phyloP scores from a whole-genome alignment of 441 rosid species.

The Biscutella laevigata region DNA sequence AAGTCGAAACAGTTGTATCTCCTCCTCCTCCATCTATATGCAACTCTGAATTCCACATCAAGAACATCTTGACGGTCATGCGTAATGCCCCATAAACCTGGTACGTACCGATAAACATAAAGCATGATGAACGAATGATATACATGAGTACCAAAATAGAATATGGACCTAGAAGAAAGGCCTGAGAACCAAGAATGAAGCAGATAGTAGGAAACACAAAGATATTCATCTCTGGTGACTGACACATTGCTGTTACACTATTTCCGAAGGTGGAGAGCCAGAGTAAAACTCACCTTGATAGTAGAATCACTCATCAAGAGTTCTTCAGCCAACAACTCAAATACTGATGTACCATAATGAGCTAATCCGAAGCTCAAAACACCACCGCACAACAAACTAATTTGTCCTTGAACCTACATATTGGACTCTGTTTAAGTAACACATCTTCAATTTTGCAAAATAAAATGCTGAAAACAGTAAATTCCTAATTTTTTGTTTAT shows the following conservation, averaged over 20 bases:
- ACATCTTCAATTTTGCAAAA: slow-evolving; percentile 9
- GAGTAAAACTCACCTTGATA: slow-evolving; percentile 50
- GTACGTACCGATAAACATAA: slow-evolving; percentile 9
- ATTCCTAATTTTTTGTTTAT: background rate
- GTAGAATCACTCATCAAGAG: slow-evolving; percentile 94
- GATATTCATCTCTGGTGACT: background rate
- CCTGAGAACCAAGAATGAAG: slow-evolving; percentile 7
- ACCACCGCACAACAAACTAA: slow-evolving; percentile 66
- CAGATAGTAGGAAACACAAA: slow-evolving; percentile 3
- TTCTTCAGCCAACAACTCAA: slow-evolving; percentile 95
- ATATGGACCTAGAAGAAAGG: background rate
- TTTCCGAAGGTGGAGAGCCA: slow-evolving; percentile 3
- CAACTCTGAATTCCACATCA: slow-evolving; percentile 98
- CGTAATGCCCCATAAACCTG: slow-evolving; percentile 98
- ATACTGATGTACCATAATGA: slow-evolving; percentile 86
- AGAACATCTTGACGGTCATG: slow-evolving; percentile 93
- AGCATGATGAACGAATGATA: slow-evolving; percentile 2
- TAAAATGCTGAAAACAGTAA: slow-evolving; percentile 14
- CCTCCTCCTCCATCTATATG: slow-evolving; percentile 75
- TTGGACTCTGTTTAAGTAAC: slow-evolving; percentile 18
- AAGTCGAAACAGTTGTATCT: slow-evolving; percentile 74
- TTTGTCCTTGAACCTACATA: slow-evolving; percentile 88
- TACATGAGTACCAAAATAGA: background rate
- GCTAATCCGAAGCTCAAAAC: slow-evolving; percentile 86
- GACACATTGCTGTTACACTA: slow-evolving; percentile 1